Percentiles rank a stretch among this genome's conserved stretches.
Evolutionary conservation across 352 stramenopile species (phyloP).

Genomic region (Blastocystis sp.): DNA sequence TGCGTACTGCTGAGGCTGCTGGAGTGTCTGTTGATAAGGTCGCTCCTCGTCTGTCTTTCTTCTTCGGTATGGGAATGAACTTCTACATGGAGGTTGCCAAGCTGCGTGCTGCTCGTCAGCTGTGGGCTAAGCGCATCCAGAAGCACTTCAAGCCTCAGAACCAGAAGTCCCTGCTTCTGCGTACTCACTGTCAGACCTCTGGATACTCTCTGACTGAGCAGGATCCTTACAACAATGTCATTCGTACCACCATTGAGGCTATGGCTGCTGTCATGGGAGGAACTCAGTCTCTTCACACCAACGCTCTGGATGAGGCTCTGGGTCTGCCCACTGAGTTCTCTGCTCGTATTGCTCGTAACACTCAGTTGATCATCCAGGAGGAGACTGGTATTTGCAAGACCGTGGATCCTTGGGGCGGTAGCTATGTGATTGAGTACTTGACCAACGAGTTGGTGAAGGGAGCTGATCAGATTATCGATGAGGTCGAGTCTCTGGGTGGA

Average conservation of each 20-base stretch:
- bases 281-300: constrained; percentile 93
- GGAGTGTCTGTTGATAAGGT: constrained; percentile 84
- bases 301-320: constrained; percentile 90
- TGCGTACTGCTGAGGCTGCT: constrained; percentile 80
- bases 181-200: constrained; percentile 91
- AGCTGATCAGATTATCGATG: constrained; percentile 73
- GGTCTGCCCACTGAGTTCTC: constrained; percentile 88
- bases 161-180: constrained; percentile 81
- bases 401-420: constrained; percentile 89
- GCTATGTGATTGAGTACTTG: constrained; percentile 90
- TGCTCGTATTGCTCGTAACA: constrained; percentile 88
- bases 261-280: constrained; percentile 82
- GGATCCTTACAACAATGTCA: constrained; percentile 94
- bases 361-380: constrained; percentile 92
- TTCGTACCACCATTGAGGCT: constrained; percentile 89
- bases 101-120: constrained; percentile 79
- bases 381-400: constrained; percentile 84
- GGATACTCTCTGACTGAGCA: constrained; percentile 89
- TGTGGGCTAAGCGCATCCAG: constrained; percentile 86
- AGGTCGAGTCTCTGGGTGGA: constrained; percentile 83
- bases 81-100: constrained; percentile 93
- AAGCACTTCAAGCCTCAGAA: constrained; percentile 88
- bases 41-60: constrained; percentile 86
- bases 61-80: constrained; percentile 94
- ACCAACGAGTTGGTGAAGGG: constrained; percentile 81